Evolutionary conservation across 2,329 filamentous ascomycete species (phyloP).

Genomic region (Fusarium compactum): DNA sequence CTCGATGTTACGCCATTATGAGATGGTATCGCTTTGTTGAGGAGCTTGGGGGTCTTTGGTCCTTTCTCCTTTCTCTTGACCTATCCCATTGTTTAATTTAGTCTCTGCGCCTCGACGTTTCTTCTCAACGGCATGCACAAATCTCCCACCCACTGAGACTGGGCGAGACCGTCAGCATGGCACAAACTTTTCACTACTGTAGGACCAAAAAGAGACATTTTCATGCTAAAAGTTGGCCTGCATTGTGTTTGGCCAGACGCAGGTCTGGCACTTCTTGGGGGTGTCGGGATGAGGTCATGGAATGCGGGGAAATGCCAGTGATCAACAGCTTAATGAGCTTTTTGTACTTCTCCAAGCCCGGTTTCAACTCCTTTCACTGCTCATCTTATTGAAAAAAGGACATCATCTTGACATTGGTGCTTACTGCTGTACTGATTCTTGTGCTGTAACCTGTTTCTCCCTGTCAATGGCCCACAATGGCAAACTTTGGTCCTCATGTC

Average conservation of each 20-base stretch:
- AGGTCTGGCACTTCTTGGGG: slow-evolving; percentile 42
- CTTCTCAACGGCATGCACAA: slow-evolving; percentile 34
- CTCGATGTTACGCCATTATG: slow-evolving; percentile 32
- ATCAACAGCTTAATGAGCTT: slow-evolving; percentile 29
- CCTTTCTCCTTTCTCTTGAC: slow-evolving; percentile 16
- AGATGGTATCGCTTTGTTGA: slow-evolving; percentile 37
- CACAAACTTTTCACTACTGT: slow-evolving; percentile 28
- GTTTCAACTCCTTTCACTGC: slow-evolving; percentile 19
- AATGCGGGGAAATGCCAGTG: slow-evolving; percentile 50
- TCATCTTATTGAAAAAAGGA: slow-evolving; percentile 14
- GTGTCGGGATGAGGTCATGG: slow-evolving; percentile 51
- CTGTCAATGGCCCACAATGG: slow-evolving; percentile 19
- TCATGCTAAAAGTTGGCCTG: slow-evolving; percentile 15
- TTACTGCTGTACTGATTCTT: slow-evolving; percentile 3
- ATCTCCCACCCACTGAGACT: slow-evolving; percentile 13
- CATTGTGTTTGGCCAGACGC: slow-evolving; percentile 41
- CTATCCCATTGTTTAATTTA: slow-evolving; percentile 6
- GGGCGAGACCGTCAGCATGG: neutral
- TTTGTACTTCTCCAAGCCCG: slow-evolving; percentile 12
- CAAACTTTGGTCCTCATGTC: neutral
- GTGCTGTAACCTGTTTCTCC: slow-evolving; percentile 13
- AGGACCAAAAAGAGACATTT: slow-evolving; percentile 17
- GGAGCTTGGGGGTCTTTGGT: slow-evolving; percentile 21
- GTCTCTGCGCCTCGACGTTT: slow-evolving; percentile 29
- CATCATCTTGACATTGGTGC: slow-evolving; percentile 9